Evolutionary conservation across 2,329 filamentous ascomycete species (phyloP), one percentile per base, ranked within the genome.

Genomic region (Colletotrichum endophyticum): DNA sequence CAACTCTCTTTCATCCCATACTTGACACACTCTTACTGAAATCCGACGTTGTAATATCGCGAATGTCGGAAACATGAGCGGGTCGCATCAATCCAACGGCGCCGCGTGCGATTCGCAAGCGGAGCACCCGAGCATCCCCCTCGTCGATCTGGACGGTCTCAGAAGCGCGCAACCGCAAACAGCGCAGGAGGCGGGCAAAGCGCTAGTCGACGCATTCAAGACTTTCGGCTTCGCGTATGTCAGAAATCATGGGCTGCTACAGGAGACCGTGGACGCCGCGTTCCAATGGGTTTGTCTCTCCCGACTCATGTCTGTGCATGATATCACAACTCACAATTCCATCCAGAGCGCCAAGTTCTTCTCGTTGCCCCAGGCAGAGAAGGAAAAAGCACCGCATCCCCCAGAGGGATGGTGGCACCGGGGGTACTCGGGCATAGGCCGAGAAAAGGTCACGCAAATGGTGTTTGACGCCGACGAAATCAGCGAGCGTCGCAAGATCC

Each of bases 341-440:
- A n/a, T n/a, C 27, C 66, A 84, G 78, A 83, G 79, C 19, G 76
- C 77, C 6, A 78, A 74, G 30, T 84, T 85, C 79, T 85, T 85
- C 68, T 76, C 78, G 13, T 78, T 85, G 0, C 80, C 83, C 3
- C 80, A 81, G n/a, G 79, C 77, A 12, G 80, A 80, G 39, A 85
- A 85, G 61, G 80, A 82, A 66, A 81, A 81, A 28, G 81, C 80
- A 22, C 81, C 83, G 70, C 82, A 83, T 66, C 80, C 84, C 66
- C 77, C 82, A 56, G 79, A 84, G 61, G 78, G 82, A 11, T 84
- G 82, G 80, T 82, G 83, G 70, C 84, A 86, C 76, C 81, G 84
- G 4, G 84, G 84, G 2, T 85, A 84, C 75, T 84, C 83, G 53
- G 82, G 81, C 66, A 80, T 82, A 57, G 84, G 81, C 66, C 82